phyloP scores from a whole-genome alignment of 2,329 filamentous ascomycete genomes.

The Zarea fungicola region DNA sequence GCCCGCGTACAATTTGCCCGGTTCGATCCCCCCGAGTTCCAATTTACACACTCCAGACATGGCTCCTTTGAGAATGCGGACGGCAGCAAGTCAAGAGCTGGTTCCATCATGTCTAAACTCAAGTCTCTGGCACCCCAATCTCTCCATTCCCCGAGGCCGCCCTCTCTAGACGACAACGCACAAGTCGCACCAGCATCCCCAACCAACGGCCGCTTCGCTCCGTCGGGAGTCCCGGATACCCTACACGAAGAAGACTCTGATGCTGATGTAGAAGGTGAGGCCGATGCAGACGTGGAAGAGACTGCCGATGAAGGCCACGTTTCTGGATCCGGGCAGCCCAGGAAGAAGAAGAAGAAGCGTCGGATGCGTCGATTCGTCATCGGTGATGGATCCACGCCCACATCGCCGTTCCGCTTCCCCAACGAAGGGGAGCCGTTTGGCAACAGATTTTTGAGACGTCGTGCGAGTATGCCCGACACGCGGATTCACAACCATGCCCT shows the following conservation, averaged over 20 bases:
- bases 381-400: conserved; percentile 58
- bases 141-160: conserved; percentile 41
- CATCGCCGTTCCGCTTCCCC: conserved; percentile 50
- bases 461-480: conserved; percentile 60
- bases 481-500: conserved; percentile 57
- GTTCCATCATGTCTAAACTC: conserved; percentile 71
- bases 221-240: conserved; percentile 47
- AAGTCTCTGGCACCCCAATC: conserved; percentile 62
- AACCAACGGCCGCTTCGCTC: conserved; percentile 31
- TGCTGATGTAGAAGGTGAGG: conserved; percentile 47
- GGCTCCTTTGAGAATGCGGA: conserved; percentile 66
- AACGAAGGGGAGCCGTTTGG: conserved; percentile 37
- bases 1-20: conserved; percentile 67
- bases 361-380: conserved; percentile 54
- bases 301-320: conserved; percentile 69
- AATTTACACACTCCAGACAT: conserved; percentile 51
- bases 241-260: conserved; percentile 45
- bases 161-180: conserved; percentile 33
- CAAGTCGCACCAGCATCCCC: conserved; percentile 40
- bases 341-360: conserved; percentile 49
- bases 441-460: conserved; percentile 52
- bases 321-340: conserved; percentile 33
- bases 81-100: conserved; percentile 51
- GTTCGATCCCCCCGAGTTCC: conserved; percentile 44
- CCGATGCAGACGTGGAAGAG: conserved; percentile 71